A percentile compares a stretch with the other conserved stretches of the same genome.
These are phyloP conservation scores for Sanghuangporus sanghuang DNA, from an alignment of 1,284 basidiomycete genomes.

Conservation along the genomic window DNA sequence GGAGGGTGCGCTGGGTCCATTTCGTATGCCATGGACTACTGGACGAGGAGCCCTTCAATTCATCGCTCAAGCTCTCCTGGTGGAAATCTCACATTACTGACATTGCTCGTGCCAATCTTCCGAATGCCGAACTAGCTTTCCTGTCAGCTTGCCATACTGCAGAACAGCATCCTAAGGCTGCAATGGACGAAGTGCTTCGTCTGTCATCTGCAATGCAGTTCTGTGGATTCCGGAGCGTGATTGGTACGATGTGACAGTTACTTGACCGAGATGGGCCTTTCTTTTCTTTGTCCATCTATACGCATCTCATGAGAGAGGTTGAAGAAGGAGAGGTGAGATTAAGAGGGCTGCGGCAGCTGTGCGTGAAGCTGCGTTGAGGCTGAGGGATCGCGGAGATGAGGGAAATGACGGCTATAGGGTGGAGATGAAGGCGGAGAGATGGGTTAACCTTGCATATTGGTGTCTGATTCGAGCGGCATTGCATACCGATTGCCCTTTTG, in stretches of 20 bases:
- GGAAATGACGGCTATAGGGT: not conserved
- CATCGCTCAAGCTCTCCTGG: not conserved
- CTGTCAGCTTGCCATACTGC: conserved; percentile 29
- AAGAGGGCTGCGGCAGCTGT: not conserved
- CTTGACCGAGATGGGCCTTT: conserved; percentile 23
- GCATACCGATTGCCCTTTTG: too few relatives aligned
- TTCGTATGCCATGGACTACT: not conserved
- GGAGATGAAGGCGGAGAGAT: not conserved
- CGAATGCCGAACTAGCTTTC: conserved; percentile 32
- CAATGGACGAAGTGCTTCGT: conserved; percentile 30
- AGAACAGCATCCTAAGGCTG: not conserved
- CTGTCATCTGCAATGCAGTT: conserved; percentile 32
- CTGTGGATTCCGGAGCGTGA: conserved; percentile 30
- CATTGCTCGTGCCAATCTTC: conserved; percentile 23
- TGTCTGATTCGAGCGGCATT: too few relatives aligned
- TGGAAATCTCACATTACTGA: conserved; percentile 21
- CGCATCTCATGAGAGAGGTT: not conserved
- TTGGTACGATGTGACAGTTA: conserved; percentile 38
- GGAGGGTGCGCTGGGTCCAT: not conserved
- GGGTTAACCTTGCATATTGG: not conserved
- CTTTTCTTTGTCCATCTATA: not conserved
- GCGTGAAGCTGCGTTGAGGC: not conserved
- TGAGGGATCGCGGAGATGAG: not conserved
- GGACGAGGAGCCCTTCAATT: not conserved
- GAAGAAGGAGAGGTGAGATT: not conserved